phyloP scores from a whole-genome alignment of 441 rosid species.

The Arabidopsis lyrata region DNA sequence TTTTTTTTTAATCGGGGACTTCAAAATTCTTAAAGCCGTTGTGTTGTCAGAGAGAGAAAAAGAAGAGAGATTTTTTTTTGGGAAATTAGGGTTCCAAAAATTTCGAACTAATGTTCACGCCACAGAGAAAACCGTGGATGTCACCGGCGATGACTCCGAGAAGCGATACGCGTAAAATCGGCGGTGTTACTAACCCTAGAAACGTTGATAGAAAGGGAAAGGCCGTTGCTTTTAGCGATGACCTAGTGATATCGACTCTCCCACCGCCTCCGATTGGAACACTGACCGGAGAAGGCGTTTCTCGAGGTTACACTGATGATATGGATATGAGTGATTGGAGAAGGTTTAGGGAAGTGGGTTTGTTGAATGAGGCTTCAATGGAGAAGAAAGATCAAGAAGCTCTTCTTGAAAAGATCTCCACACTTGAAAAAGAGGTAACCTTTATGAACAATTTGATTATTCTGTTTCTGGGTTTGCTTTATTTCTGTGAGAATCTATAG shows the following conservation, averaged over 20 bases:
- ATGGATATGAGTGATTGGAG: constrained; percentile 77
- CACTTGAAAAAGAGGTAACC: constrained; percentile 75
- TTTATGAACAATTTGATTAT: neutral
- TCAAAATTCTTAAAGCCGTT: constrained; percentile 39
- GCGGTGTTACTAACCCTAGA: constrained; percentile 47
- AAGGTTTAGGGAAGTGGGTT: constrained; percentile 83
- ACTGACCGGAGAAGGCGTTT: constrained; percentile 46
- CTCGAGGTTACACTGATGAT: constrained; percentile 31
- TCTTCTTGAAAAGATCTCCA: constrained; percentile 63
- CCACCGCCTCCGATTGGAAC: constrained; percentile 68
- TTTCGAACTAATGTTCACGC: constrained; percentile 68
- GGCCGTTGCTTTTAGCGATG: constrained; percentile 58
- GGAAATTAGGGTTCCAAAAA: constrained; percentile 33
- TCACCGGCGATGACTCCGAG: constrained; percentile 56
- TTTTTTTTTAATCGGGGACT: constrained; percentile 2
- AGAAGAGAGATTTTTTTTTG: neutral
- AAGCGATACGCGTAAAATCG: constrained; percentile 47
- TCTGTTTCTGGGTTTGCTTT: constrained; percentile 10
- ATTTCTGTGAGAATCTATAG: constrained; percentile 3
- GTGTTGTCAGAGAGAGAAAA: neutral
- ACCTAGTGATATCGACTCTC: constrained; percentile 39
- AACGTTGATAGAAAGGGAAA: constrained; percentile 64
- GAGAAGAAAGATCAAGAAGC: constrained; percentile 80
- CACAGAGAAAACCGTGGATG: constrained; percentile 59
- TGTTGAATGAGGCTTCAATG: constrained; percentile 78